Conservation (phyloP, 208 protist genomes). For the Leishmania tropica region DNA sequence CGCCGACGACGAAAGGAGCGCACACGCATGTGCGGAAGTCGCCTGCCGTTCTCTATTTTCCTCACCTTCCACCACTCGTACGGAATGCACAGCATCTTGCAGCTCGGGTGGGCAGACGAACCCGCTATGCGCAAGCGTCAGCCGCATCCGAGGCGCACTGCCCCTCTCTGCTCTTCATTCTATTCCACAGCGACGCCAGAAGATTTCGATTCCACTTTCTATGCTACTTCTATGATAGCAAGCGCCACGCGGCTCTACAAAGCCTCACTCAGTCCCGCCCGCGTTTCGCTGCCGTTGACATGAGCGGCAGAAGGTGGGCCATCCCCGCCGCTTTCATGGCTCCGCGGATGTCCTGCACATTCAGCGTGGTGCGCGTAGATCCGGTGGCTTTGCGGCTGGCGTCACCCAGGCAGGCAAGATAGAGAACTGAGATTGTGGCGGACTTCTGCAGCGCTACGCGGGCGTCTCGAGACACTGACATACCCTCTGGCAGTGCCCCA, state of each 20-base stretch:
- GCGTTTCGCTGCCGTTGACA: constrained; percentile 59
- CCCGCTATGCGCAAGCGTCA: too few relatives aligned
- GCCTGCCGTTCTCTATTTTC: not conserved
- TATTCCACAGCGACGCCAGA: not conserved
- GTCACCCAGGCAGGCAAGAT: constrained; percentile 74
- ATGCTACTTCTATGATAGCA: not conserved
- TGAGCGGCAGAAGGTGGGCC: constrained; percentile 59
- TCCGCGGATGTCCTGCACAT: constrained; percentile 59
- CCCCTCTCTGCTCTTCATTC: too few relatives aligned
- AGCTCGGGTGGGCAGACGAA: not conserved
- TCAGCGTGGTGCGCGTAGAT: constrained; percentile 63
- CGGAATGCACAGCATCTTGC: not conserved
- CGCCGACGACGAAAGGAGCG: too few relatives aligned
- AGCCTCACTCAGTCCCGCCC: constrained; percentile 19
- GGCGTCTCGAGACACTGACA: constrained; percentile 69
- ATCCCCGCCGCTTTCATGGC: constrained; percentile 76
- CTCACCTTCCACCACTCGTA: too few relatives aligned
- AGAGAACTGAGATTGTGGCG: constrained; percentile 69
- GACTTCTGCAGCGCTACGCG: constrained; percentile 80
- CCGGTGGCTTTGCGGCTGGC: constrained; percentile 51
- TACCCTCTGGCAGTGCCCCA: constrained; percentile 59
- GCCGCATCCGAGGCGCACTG: not conserved
- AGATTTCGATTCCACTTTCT: not conserved
- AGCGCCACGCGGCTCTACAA: not conserved
- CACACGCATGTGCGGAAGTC: not conserved